These are phyloP conservation scores for Xylaria grammica DNA, from an alignment of 495 filamentous ascomycete genomes.

Conservation along the genomic window DNA sequence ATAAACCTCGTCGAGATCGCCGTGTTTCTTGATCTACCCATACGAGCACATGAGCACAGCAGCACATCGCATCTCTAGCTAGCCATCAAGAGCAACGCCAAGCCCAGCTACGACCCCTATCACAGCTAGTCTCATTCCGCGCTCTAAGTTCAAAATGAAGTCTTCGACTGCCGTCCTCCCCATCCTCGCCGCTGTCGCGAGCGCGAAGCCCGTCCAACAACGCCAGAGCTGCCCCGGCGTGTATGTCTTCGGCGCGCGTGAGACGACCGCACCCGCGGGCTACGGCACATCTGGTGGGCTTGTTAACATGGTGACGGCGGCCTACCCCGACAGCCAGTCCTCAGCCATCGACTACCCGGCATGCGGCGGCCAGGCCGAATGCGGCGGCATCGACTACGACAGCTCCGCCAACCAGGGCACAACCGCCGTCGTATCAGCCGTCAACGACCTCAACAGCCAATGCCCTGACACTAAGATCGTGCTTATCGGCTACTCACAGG, in stretches of 20 bases:
- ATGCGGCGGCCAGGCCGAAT: slow-evolving; percentile 57
- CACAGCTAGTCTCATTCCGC: neutral
- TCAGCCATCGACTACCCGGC: slow-evolving; percentile 58
- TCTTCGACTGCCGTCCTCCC: slow-evolving; percentile 8
- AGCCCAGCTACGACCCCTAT: too few species aligned
- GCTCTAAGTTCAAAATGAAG: slow-evolving; percentile 19
- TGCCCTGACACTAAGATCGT: slow-evolving; percentile 65
- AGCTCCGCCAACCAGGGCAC: slow-evolving; percentile 60
- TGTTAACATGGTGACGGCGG: slow-evolving; percentile 57
- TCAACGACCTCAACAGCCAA: slow-evolving; percentile 56
- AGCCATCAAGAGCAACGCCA: neutral
- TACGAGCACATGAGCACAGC: neutral
- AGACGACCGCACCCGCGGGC: slow-evolving; percentile 62
- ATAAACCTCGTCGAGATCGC: slow-evolving; percentile 6
- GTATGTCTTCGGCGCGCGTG: slow-evolving; percentile 68
- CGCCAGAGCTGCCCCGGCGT: slow-evolving; percentile 55
- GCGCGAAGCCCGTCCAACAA: slow-evolving; percentile 26
- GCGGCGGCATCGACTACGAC: slow-evolving; percentile 59
- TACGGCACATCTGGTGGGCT: slow-evolving; percentile 60
- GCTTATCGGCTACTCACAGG: slow-evolving; percentile 62
- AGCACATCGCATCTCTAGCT: neutral
- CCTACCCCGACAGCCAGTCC: slow-evolving; percentile 58
- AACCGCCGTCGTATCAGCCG: slow-evolving; percentile 57
- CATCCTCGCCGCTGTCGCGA: slow-evolving; percentile 24
- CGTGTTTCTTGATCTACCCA: neutral